These are phyloP conservation scores for sorghum (Sorghum bicolor) DNA, from an alignment of 176 grass and related monocot genomes.

Conservation along the genomic window DNA sequence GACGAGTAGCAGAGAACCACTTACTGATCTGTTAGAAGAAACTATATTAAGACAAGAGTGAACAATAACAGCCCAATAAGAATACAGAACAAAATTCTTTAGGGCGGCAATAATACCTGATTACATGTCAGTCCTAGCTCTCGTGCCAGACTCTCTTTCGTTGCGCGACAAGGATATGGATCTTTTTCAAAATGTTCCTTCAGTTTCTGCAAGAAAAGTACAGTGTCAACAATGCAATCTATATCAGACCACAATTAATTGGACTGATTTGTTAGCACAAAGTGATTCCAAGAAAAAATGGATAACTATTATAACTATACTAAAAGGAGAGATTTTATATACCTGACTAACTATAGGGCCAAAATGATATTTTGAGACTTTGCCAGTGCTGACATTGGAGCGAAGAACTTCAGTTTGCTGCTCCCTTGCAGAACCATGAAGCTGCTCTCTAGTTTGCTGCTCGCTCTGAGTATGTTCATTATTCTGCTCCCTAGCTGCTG, in stretches of 20 bases:
- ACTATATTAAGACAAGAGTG: slow-evolving; percentile 19
- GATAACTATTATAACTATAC: background rate
- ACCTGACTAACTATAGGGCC: slow-evolving; percentile 48
- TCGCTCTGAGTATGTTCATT: slow-evolving; percentile 32
- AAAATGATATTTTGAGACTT: slow-evolving; percentile 26
- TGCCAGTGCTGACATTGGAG: slow-evolving; percentile 35
- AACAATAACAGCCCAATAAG: background rate
- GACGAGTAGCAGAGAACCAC: slow-evolving; percentile 58
- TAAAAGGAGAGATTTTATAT: slow-evolving; percentile 15
- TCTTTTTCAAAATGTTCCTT: slow-evolving; percentile 48
- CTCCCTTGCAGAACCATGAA: slow-evolving; percentile 21
- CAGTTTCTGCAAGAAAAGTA: slow-evolving; percentile 49
- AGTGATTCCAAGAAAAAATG: background rate
- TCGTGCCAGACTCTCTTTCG: slow-evolving; percentile 52
- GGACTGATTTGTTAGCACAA: slow-evolving; percentile 6
- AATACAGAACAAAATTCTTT: slow-evolving; percentile 1
- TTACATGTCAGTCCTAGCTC: slow-evolving; percentile 53
- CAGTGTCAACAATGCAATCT: background rate
- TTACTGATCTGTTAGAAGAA: slow-evolving; percentile 47
- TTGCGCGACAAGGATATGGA: slow-evolving; percentile 60
- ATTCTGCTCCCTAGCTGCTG: slow-evolving; percentile 14
- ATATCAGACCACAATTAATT: background rate
- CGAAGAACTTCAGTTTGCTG: slow-evolving; percentile 32
- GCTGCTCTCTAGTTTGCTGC: too few relatives aligned
- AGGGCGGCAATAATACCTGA: slow-evolving; percentile 34